Conservation (phyloP, 2,329 filamentous ascomycete genomes). For the Mariannaea sp. region DNA sequence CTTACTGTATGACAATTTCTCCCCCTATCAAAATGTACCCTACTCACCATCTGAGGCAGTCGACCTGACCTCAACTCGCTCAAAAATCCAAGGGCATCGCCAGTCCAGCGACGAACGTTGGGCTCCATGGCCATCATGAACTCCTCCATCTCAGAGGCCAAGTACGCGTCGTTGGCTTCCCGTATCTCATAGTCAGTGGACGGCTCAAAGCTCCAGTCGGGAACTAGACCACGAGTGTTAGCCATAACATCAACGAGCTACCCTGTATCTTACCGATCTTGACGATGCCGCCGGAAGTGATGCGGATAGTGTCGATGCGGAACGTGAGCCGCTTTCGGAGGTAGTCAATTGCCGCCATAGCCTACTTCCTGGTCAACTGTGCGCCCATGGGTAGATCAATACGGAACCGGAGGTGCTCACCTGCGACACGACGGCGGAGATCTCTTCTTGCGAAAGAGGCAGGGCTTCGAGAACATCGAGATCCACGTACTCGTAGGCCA, state of each 20-base stretch:
- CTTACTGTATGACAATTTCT: no score
- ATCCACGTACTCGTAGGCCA: not conserved
- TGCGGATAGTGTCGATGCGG: not conserved
- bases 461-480: not conserved
- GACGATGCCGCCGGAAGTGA: not conserved
- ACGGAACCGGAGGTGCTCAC: not conserved
- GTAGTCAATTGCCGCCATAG: not conserved
- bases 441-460: not conserved
- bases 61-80: not conserved
- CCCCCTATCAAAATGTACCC: no score
- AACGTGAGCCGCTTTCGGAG: not conserved
- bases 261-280: not conserved
- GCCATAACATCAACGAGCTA: not conserved
- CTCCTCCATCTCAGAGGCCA: not conserved
- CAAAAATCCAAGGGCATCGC: not conserved
- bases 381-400: not conserved
- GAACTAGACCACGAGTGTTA: not conserved
- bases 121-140: not conserved
- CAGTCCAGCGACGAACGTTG: not conserved
- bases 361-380: not conserved
- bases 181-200: not conserved
- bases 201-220: not conserved
- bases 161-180: not conserved
- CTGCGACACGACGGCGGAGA: not conserved
- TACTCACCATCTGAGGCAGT: not conserved